Evolutionary conservation across 2,329 filamentous ascomycete genomes (phyloP).

Genomic region (Verticillium tricorpus): DNA sequence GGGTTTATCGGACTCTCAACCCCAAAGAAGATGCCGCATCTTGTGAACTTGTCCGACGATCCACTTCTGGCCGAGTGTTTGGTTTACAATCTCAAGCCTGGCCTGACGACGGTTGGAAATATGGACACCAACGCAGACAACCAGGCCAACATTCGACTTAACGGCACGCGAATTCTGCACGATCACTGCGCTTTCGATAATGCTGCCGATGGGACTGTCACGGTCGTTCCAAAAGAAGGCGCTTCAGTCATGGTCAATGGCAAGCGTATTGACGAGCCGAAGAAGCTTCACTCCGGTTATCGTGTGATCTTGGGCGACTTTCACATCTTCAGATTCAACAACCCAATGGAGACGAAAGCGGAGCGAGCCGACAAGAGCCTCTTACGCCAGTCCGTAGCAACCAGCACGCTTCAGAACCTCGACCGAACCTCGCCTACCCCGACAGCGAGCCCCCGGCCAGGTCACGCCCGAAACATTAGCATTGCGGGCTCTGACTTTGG

Average conservation of each 20-base stretch:
- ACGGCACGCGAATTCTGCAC: conserved; percentile 86
- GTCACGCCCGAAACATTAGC: conserved; percentile 78
- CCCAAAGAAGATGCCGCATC: conserved; percentile 98
- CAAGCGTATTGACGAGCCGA: conserved; percentile 79
- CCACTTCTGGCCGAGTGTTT: conserved; percentile 92
- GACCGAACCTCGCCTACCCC: conserved; percentile 55
- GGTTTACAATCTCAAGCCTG: conserved; percentile 96
- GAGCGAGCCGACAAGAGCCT: conserved; percentile 86
- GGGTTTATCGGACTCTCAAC: conserved; percentile 93
- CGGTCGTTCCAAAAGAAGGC: conserved; percentile 81
- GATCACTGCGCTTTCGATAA: conserved; percentile 96
- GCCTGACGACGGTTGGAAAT: conserved; percentile 89
- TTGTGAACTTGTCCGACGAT: conserved; percentile 95
- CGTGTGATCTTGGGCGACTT: conserved; percentile 96
- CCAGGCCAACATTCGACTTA: conserved; percentile 84
- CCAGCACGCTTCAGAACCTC: conserved; percentile 56
- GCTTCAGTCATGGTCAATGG: conserved; percentile 98
- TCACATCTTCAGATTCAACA: conserved; percentile 98
- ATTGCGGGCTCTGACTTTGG: conserved; percentile 74
- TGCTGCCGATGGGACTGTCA: conserved; percentile 80
- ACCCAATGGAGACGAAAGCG: conserved; percentile 90
- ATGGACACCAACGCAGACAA: conserved; percentile 74
- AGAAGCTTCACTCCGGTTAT: conserved; percentile 83
- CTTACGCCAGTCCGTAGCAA: conserved; percentile 74
- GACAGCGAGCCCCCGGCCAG: conserved; percentile 53